Percentiles rank a stretch among this genome's conserved stretches.
Evolutionary conservation across 73 alveolate genomes (phyloP).

Genomic region (Blepharisma japonicum): DNA sequence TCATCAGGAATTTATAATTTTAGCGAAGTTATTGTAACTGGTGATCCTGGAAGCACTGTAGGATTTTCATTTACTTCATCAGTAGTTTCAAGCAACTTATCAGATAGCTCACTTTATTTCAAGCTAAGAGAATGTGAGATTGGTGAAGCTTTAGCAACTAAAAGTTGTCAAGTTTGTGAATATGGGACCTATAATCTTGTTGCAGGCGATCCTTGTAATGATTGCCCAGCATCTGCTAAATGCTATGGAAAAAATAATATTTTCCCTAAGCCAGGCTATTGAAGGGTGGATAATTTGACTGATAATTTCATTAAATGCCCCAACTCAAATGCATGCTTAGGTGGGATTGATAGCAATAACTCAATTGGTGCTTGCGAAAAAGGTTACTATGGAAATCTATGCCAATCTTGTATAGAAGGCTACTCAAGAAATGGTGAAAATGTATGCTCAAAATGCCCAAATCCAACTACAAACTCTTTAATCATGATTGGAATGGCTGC

Average conservation of each 20-base stretch:
- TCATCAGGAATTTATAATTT: conserved; percentile 31
- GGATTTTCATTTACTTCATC: background rate
- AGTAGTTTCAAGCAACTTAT: conserved; percentile 4
- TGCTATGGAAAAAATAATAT: conserved; percentile 44
- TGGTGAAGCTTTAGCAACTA: conserved; percentile 46
- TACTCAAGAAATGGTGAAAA: conserved; percentile 28
- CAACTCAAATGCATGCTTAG: conserved; percentile 31
- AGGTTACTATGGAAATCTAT: conserved; percentile 48
- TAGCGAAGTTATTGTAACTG: conserved; percentile 13
- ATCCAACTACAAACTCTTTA: background rate
- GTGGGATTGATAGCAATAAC: background rate
- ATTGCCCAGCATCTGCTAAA: conserved; percentile 29
- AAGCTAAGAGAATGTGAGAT: conserved; percentile 41
- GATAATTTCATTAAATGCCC: conserved; percentile 37
- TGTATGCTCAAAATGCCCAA: conserved; percentile 39
- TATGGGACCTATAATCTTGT: conserved; percentile 34
- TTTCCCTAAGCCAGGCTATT: conserved; percentile 41
- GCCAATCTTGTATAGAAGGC: conserved; percentile 34
- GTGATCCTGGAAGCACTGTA: conserved; percentile 10
- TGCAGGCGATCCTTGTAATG: conserved; percentile 21
- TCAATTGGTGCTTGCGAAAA: conserved; percentile 34
- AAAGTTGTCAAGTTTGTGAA: conserved; percentile 33
- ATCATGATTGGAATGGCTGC: background rate
- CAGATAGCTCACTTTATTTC: background rate
- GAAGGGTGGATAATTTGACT: conserved; percentile 30